These are phyloP conservation scores for Neopestalotiopsis sp. DNA, from an alignment of 2,329 filamentous ascomycete genomes.

Conservation along the genomic window DNA sequence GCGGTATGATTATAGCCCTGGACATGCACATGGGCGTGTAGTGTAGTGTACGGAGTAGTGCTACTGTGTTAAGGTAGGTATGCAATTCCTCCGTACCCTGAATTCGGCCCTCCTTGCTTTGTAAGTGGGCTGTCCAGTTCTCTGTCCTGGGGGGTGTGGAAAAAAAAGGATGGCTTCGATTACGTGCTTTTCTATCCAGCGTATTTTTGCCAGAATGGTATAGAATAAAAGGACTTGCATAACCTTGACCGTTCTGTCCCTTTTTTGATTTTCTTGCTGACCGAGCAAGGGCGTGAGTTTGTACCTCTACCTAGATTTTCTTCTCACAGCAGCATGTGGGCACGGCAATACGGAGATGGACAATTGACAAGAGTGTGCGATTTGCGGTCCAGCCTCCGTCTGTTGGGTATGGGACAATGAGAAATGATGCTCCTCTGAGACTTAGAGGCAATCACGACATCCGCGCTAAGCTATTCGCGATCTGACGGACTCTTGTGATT, in stretches of 20 bases:
- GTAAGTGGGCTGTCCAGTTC: conserved; percentile 1
- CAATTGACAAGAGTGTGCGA: conserved; percentile 3
- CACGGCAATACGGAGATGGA: not conserved
- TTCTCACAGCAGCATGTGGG: not conserved
- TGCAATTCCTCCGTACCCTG: not conserved
- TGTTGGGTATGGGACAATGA: conserved; percentile 27
- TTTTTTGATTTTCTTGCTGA: not conserved
- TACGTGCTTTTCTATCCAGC: conserved; percentile 2
- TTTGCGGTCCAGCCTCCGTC: conserved; percentile 1
- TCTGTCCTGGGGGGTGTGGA: not conserved
- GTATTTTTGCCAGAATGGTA: conserved; percentile 14
- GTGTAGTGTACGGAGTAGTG: conserved; percentile 8
- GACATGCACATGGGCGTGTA: conserved; percentile 11
- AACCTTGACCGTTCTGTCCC: not conserved
- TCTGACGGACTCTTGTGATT: conserved; percentile 33
- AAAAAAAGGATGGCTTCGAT: not conserved
- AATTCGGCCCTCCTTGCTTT: not conserved
- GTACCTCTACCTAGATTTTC: not conserved
- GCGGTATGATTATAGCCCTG: conserved; percentile 16
- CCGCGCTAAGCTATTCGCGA: conserved; percentile 38
- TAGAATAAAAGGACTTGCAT: conserved; percentile 7
- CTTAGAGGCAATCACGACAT: conserved; percentile 44
- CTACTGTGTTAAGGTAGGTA: not conserved
- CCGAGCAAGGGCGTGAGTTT: not conserved
- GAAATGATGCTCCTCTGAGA: conserved; percentile 24